Evolutionary conservation across 495 filamentous ascomycete genomes (phyloP).

Genomic region (Neurospora sp.): DNA sequence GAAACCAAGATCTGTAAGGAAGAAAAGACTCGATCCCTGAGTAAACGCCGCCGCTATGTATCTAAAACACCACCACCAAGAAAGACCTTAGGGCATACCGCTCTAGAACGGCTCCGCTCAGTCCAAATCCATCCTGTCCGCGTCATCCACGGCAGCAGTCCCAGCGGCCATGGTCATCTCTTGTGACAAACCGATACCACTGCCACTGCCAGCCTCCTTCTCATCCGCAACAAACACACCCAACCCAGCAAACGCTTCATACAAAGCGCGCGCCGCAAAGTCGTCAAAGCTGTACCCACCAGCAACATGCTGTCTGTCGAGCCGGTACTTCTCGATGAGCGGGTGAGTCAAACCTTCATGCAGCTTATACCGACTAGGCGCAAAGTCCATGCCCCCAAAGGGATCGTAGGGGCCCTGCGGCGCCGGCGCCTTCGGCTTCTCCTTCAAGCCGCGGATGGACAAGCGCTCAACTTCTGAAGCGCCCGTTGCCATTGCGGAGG

Average conservation of each 20-base stretch:
- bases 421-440: constrained; percentile 29
- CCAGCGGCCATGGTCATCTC: constrained; percentile 25
- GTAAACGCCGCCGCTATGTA: constrained; percentile 19
- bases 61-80: neutral
- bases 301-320: constrained; percentile 39
- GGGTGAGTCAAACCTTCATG: constrained; percentile 45
- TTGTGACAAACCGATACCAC: constrained; percentile 11
- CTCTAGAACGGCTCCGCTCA: constrained; percentile 11
- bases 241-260: constrained; percentile 84
- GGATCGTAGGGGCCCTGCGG: constrained; percentile 69
- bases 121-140: constrained; percentile 34
- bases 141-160: constrained; percentile 22
- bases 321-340: constrained; percentile 39
- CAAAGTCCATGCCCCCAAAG: constrained; percentile 63
- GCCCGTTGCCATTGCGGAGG: neutral
- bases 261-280: constrained; percentile 68
- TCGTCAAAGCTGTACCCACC: constrained; percentile 77
- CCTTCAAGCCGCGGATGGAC: constrained; percentile 68
- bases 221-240: constrained; percentile 77
- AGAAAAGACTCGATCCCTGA: neutral
- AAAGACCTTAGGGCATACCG: neutral
- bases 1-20: neutral
- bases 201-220: constrained; percentile 30
- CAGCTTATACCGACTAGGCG: constrained; percentile 57
- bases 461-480: constrained; percentile 30